Percentiles rank a stretch among this genome's conserved stretches.
Conservation (phyloP, 305 asterid species). For the Solanum aculeatissimum region DNA sequence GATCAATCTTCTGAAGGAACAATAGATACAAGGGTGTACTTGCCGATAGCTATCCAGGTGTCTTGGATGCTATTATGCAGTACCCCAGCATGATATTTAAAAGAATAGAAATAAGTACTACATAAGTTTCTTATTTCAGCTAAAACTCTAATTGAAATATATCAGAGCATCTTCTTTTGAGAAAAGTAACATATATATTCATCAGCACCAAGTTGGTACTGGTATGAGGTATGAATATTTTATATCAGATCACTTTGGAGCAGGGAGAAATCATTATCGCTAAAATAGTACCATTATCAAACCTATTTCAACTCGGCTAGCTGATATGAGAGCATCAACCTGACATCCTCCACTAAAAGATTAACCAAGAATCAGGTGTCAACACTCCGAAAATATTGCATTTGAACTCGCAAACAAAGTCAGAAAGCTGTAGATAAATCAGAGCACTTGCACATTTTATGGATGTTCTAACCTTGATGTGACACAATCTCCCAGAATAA, state of each 20-base stretch:
- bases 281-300: background rate
- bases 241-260: background rate
- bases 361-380: background rate
- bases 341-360: background rate
- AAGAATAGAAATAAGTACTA: background rate
- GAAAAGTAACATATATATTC: background rate
- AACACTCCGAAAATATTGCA: background rate
- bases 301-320: background rate
- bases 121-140: background rate
- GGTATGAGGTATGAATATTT: background rate
- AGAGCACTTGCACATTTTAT: background rate
- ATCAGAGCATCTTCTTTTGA: background rate
- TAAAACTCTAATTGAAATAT: background rate
- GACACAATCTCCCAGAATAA: conserved; percentile 88
- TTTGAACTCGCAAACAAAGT: background rate
- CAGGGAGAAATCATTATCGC: background rate
- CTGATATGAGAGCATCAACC: background rate
- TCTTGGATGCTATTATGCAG: background rate
- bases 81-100: background rate
- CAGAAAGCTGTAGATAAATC: background rate
- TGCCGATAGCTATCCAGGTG: background rate
- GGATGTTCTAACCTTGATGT: conserved; percentile 68
- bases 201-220: background rate
- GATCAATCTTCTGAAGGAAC: background rate
- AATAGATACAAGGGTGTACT: background rate